Percentiles rank a stretch among this genome's conserved stretches.
Evolutionary conservation across 1,284 basidiomycete genomes (phyloP).

Genomic region (Cutaneotrichosporon daszewskae): DNA sequence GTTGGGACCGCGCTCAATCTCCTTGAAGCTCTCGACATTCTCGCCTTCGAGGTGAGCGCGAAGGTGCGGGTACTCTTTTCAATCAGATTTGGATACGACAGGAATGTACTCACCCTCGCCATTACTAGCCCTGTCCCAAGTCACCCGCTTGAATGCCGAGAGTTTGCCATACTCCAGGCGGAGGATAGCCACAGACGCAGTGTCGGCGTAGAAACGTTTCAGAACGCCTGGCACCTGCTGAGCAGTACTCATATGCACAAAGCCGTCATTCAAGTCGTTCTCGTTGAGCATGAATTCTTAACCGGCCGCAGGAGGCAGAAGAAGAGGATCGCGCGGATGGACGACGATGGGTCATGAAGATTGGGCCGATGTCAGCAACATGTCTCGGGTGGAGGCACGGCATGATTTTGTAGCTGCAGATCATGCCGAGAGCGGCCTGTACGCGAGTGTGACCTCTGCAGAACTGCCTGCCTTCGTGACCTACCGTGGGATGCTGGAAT

Average conservation of each 20-base stretch:
- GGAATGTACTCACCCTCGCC: conserved; percentile 29
- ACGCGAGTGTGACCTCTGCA: no score
- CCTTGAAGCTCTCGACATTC: conserved; percentile 48
- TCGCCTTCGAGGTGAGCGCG: conserved; percentile 55
- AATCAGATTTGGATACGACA: neutral
- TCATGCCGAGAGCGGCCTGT: no score
- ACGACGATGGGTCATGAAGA: no score
- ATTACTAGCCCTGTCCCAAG: conserved; percentile 29
- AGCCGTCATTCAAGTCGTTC: conserved; percentile 49
- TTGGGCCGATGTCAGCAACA: no score
- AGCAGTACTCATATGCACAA: conserved; percentile 60
- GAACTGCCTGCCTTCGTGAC: no score
- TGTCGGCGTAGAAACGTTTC: conserved; percentile 54
- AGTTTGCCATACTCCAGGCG: conserved; percentile 46
- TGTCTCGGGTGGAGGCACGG: no score
- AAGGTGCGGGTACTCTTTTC: conserved; percentile 32
- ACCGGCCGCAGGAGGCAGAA: no score
- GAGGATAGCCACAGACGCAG: conserved; percentile 51
- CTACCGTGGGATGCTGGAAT: conserved; percentile 31
- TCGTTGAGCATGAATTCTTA: conserved; percentile 34
- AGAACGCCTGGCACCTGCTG: conserved; percentile 56
- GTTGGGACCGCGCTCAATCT: conserved; percentile 25
- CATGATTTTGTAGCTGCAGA: no score
- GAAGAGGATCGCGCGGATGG: no score
- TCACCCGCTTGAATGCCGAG: conserved; percentile 32